These are phyloP conservation scores for Ramichloridium luteum DNA, from an alignment of 2,329 filamentous ascomycete species.

Conservation along the genomic window DNA sequence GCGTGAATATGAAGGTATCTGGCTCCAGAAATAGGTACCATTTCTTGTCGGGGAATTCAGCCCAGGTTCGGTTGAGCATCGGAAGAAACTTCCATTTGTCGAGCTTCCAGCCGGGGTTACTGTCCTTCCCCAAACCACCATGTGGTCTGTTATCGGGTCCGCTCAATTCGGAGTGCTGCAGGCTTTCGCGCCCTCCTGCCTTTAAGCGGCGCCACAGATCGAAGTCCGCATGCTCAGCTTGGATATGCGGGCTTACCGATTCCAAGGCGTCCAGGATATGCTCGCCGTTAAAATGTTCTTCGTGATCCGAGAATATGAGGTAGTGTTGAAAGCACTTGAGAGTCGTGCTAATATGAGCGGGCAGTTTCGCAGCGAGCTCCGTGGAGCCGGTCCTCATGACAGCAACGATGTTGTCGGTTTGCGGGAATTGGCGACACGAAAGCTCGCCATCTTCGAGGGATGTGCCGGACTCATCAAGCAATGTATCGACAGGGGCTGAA, in stretches of 20 bases:
- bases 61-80: constrained; percentile 36
- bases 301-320: constrained; percentile 46
- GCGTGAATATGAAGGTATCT: constrained; percentile 44
- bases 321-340: constrained; percentile 44
- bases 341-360: constrained; percentile 41
- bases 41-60: constrained; percentile 33
- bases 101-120: constrained; percentile 34
- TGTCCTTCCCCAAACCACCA: constrained; percentile 6
- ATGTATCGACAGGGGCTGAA: no score
- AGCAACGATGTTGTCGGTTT: constrained; percentile 40
- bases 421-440: no score
- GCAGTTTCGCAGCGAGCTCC: constrained; percentile 42
- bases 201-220: constrained; percentile 25
- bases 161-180: constrained; percentile 13
- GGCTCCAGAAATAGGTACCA: constrained; percentile 50
- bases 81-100: constrained; percentile 46
- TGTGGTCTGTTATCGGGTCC: constrained; percentile 7
- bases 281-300: constrained; percentile 37
- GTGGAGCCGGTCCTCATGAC: constrained; percentile 48
- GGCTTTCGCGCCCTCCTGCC: constrained; percentile 10
- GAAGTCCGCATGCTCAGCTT: constrained; percentile 22
- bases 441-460: no score
- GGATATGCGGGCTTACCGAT: constrained; percentile 17
- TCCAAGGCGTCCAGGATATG: constrained; percentile 24
- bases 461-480: no score